Percentiles rank a stretch among this genome's conserved stretches.
phyloP scores from a whole-genome alignment of 2,329 filamentous ascomycete species.

The Penicillium decumbens region DNA sequence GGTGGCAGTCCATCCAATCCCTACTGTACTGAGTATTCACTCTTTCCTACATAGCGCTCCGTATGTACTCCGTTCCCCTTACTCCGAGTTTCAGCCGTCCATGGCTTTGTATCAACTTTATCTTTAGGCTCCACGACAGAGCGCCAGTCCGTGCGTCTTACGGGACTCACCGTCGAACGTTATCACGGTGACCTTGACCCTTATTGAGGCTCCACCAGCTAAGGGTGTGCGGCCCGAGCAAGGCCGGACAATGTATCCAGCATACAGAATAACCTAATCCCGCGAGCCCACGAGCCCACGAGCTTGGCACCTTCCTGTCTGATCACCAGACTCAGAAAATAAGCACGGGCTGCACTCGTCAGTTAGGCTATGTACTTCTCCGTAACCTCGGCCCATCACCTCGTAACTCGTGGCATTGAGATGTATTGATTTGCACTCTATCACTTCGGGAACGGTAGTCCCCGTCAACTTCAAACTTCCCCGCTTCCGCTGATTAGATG shows the following conservation, averaged over 20 bases:
- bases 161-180: neutral
- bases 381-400: conserved; percentile 1
- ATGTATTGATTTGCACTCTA: neutral
- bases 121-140: neutral
- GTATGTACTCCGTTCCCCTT: neutral
- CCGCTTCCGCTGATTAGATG: conserved; percentile 14
- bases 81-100: conserved; percentile 9
- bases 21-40: neutral
- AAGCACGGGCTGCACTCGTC: conserved; percentile 5
- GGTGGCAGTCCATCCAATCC: neutral
- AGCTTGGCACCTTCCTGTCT: neutral
- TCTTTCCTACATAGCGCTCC: neutral
- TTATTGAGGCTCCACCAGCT: neutral
- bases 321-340: conserved; percentile 8
- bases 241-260: conserved; percentile 1
- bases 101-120: neutral
- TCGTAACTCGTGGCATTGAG: too few relatives aligned
- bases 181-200: too few relatives aligned
- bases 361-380: conserved; percentile 10
- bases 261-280: too few relatives aligned
- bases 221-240: neutral
- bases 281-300: too few relatives aligned
- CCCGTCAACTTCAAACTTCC: conserved; percentile 6
- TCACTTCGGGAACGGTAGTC: neutral
- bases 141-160: neutral